Evolutionary conservation across 345 rosid genomes (phyloP).

Genomic region (Populus ilicifolia): DNA sequence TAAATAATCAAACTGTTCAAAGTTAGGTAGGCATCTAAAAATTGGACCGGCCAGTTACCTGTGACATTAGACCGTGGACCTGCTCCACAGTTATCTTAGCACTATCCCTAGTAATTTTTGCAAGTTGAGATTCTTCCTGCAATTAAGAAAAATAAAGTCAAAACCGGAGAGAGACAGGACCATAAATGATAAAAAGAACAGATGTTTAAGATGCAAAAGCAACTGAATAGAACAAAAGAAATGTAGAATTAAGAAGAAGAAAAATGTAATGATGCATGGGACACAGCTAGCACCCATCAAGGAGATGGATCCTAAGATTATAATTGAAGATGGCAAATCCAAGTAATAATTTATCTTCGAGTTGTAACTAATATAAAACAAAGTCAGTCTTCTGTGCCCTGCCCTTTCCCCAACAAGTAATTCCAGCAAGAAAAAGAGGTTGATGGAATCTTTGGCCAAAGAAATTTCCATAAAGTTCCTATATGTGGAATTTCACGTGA

Average conservation of each 20-base stretch:
- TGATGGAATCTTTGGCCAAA: background rate
- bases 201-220: background rate
- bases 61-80: slow-evolving; percentile 98
- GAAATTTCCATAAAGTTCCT: background rate
- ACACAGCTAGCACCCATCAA: background rate
- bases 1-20: background rate
- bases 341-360: background rate
- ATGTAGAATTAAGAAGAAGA: background rate
- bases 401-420: background rate
- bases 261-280: background rate
- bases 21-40: background rate
- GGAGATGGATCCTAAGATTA: background rate
- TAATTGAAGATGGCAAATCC: background rate
- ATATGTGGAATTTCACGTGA: background rate
- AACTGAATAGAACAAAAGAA: background rate
- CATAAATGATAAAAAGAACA: background rate
- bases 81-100: slow-evolving; percentile 96
- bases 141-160: slow-evolving; percentile 9
- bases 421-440: background rate
- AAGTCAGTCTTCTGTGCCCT: background rate
- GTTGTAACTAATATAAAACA: background rate
- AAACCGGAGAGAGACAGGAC: background rate
- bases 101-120: slow-evolving; percentile 96
- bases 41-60: slow-evolving; percentile 44
- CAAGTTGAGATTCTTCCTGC: slow-evolving; percentile 95